Evolutionary conservation across 352 stramenopile genomes (phyloP).

Genomic region (Globisporangium megalacanthum): DNA sequence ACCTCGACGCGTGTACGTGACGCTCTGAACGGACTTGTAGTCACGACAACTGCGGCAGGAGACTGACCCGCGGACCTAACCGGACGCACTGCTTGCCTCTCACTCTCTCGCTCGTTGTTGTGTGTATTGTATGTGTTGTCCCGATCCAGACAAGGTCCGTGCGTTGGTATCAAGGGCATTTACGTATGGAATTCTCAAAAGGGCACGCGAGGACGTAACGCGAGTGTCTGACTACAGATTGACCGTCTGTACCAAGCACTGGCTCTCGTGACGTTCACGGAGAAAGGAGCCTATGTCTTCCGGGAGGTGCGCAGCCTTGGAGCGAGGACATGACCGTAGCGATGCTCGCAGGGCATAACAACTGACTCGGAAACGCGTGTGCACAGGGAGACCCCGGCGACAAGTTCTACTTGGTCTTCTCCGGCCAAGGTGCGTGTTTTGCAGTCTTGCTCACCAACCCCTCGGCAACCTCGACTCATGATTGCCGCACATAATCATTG

Average conservation of each 20-base stretch:
- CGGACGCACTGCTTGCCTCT: too few relatives aligned
- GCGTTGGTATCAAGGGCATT: too few relatives aligned
- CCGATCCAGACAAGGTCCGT: slow-evolving; percentile 26
- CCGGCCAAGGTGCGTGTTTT: slow-evolving; percentile 44
- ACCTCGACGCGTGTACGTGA: slow-evolving; percentile 61
- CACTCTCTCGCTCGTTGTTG: not conserved
- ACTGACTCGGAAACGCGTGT: too few relatives aligned
- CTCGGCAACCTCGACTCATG: too few relatives aligned
- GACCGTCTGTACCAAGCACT: slow-evolving; percentile 77
- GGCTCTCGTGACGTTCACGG: slow-evolving; percentile 32
- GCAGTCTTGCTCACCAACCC: too few relatives aligned
- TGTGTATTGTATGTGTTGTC: not conserved
- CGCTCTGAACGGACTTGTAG: not conserved
- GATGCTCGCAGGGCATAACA: too few relatives aligned
- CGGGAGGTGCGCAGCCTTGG: slow-evolving; percentile 27
- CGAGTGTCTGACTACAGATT: slow-evolving; percentile 22
- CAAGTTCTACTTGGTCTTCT: slow-evolving; percentile 76
- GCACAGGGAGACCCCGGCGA: slow-evolving; percentile 63
- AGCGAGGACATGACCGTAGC: not conserved
- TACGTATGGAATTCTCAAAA: too few relatives aligned
- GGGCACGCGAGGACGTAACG: too few relatives aligned
- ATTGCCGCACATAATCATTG: too few relatives aligned
- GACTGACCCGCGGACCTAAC: too few relatives aligned
- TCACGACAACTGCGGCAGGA: too few relatives aligned
- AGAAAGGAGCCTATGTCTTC: slow-evolving; percentile 56